Conservation (phyloP, 768 basidiomycete species). For the Leccinellum albellum region DNA sequence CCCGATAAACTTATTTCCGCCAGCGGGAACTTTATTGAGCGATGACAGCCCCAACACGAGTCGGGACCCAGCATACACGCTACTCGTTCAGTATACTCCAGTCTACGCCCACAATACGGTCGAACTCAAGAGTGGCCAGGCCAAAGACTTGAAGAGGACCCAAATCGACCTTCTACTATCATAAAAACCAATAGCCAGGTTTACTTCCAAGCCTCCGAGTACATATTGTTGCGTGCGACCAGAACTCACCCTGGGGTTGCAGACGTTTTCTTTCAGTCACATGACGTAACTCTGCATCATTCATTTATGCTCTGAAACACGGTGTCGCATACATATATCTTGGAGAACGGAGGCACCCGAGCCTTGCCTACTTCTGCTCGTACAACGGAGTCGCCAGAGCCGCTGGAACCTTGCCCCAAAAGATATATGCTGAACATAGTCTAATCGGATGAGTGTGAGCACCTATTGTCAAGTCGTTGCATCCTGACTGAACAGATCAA, state of each 20-base stretch:
- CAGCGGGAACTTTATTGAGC: not conserved
- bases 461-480: not conserved
- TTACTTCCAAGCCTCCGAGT: conserved; percentile 1
- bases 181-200: not conserved
- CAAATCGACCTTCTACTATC: not conserved
- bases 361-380: not conserved
- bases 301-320: conserved; percentile 1
- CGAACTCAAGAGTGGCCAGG: not conserved
- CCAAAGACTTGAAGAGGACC: not conserved
- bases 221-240: not conserved
- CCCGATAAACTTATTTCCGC: not conserved
- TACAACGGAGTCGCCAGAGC: not conserved
- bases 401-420: not conserved
- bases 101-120: not conserved
- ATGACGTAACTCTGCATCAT: conserved; percentile 11
- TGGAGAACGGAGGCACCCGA: conserved; percentile 2
- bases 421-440: not conserved
- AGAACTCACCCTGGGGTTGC: not conserved
- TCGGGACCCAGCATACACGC: not conserved
- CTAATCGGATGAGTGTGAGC: conserved; percentile 18
- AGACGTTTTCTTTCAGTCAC: conserved; percentile 6
- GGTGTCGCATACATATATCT: conserved; percentile 15
- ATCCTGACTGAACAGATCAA: not conserved
- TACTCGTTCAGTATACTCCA: not conserved
- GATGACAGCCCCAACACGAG: not conserved